Base-by-base conservation (phyloP, 1,139 yeast genomes). In the Kurtzmaniella natalensis region DNA sequence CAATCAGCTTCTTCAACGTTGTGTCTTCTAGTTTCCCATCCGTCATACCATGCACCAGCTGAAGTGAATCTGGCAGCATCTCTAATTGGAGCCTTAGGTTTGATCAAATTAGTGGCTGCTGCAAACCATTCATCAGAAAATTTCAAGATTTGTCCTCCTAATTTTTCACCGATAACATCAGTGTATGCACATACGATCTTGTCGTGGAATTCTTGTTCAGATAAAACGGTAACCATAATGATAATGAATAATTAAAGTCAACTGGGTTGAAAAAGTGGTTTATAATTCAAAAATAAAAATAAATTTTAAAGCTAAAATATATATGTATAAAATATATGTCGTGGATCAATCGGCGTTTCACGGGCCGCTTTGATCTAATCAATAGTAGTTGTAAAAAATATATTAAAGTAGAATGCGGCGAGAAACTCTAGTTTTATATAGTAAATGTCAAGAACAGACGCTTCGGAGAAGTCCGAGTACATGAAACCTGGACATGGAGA, bases 21-120 rank as follows among this genome's bases (percentile, higher is more conserved):
- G 66, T 89, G 97, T 60, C 97, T 75, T 56, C 96, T 73, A 16
- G 97, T 88, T 59, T 89, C 97, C 97, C 97, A 89, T 11, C 97
- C 97, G 48, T 89, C 97, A 54, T 85, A 89, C 96, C 96, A 88
- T 5, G 95, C 95, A 35, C 97, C 97, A 4, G 89, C 76, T 43
- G 76, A 82, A 4, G 83, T 77, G 59, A 86, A 89, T 48, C 73
- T 69, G 14, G 88, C 81, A 16, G 85, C 82, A 50, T 86, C 94
- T 51, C 94, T 70, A 37, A 86, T 73, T 4, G 96, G 94, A 6
- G 79, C 70, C 35, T 71, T 71, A 24, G 96, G 89, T 52, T 84
- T 80, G 57, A 87, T 80, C 51, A 89, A 71, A 61, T 89, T 89
- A 31, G 72, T 76, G n/a, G 97, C 96, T 32, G 78, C 89, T 1